These are phyloP conservation scores for Colletotrichum australisinense DNA, from an alignment of 2,329 filamentous ascomycete genomes.

Conservation along the genomic window DNA sequence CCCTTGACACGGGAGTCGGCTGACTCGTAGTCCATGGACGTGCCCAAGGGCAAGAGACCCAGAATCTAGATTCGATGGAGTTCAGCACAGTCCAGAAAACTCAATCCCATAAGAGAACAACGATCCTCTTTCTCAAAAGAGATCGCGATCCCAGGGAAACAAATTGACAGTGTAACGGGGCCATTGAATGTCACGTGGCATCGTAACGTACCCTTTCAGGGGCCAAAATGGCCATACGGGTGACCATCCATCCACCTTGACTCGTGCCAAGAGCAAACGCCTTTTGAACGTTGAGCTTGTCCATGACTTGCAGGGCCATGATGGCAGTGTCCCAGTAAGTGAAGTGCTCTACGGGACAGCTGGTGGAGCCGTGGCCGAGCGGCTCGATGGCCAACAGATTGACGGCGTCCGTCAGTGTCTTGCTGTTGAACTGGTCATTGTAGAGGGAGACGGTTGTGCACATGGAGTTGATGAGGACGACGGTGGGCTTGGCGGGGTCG, in stretches of 20 bases:
- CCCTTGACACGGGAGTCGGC: slow-evolving; percentile 55
- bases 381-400: slow-evolving; percentile 66
- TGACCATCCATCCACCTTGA: slow-evolving; percentile 63
- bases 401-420: slow-evolving; percentile 50
- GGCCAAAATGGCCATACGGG: slow-evolving; percentile 62
- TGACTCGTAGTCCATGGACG: slow-evolving; percentile 66
- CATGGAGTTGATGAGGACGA: slow-evolving; percentile 64
- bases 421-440: slow-evolving; percentile 54
- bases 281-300: slow-evolving; percentile 58
- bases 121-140: neutral
- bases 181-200: neutral
- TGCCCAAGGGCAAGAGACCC: slow-evolving; percentile 60
- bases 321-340: slow-evolving; percentile 67
- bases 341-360: slow-evolving; percentile 56
- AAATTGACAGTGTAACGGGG: neutral
- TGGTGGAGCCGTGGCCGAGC: slow-evolving; percentile 62
- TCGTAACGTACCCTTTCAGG: slow-evolving; percentile 54
- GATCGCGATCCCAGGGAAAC: neutral
- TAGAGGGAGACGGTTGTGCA: slow-evolving; percentile 61
- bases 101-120: neutral
- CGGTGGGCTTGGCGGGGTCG: slow-evolving; percentile 62
- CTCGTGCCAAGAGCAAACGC: slow-evolving; percentile 63
- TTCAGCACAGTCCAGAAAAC: neutral
- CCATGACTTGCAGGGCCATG: slow-evolving; percentile 67
- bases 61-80: slow-evolving; percentile 49